These are phyloP conservation scores for Populus pruinosa DNA, from an alignment of 345 rosid species.

Conservation along the genomic window DNA sequence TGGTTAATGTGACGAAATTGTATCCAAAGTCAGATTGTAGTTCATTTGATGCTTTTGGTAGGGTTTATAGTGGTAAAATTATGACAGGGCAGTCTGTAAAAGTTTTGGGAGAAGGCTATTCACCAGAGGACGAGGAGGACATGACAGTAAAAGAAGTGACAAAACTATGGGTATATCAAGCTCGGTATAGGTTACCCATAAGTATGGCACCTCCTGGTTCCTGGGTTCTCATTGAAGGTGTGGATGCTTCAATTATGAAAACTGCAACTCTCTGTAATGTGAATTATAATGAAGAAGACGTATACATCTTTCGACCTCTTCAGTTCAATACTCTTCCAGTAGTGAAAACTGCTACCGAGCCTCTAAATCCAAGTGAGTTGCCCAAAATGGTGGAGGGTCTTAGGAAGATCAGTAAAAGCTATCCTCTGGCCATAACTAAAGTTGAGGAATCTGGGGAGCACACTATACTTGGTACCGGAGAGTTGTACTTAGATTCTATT, in stretches of 20 bases:
- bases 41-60: slow-evolving; percentile 91
- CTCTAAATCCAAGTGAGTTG: slow-evolving; percentile 93
- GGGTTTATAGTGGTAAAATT: slow-evolving; percentile 87
- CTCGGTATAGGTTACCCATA: slow-evolving; percentile 83
- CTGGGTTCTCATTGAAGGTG: slow-evolving; percentile 97
- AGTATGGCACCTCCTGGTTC: slow-evolving; percentile 98
- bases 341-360: slow-evolving; percentile 98
- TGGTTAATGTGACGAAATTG: slow-evolving; percentile 91
- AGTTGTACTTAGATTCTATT: slow-evolving; percentile 88
- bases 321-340: slow-evolving; percentile 96
- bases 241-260: slow-evolving; percentile 95
- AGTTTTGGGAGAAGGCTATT: slow-evolving; percentile 94
- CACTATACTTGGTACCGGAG: slow-evolving; percentile 94
- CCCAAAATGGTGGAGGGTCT: slow-evolving; percentile 99
- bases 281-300: slow-evolving; percentile 63
- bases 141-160: slow-evolving; percentile 93
- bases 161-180: slow-evolving; percentile 91
- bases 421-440: slow-evolving; percentile 95
- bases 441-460: slow-evolving; percentile 99
- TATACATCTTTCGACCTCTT: slow-evolving; percentile 76
- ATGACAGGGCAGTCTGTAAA: slow-evolving; percentile 90
- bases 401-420: slow-evolving; percentile 95
- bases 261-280: slow-evolving; percentile 83
- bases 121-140: slow-evolving; percentile 97
- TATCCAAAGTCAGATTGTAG: slow-evolving; percentile 98